Percentiles rank a stretch among this genome's conserved stretches.
These are phyloP conservation scores for Alternaria postmessia DNA, from an alignment of 2,329 filamentous ascomycete species.

Conservation along the genomic window DNA sequence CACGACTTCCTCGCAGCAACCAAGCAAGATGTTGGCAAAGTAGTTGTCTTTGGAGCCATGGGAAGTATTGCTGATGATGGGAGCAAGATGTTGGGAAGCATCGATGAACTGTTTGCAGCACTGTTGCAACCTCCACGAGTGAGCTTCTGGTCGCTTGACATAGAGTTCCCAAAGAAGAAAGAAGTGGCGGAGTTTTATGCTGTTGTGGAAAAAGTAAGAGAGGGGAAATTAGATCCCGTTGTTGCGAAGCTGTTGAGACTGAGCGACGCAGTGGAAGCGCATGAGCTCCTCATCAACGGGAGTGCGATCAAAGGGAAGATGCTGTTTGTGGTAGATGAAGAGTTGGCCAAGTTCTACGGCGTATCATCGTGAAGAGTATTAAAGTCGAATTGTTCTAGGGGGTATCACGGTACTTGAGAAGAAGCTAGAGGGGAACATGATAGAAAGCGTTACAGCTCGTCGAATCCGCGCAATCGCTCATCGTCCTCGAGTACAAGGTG, in stretches of 20 bases:
- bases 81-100: conserved; percentile 6
- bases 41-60: conserved; percentile 18
- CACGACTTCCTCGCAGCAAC: conserved; percentile 11
- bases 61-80: conserved; percentile 13
- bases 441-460: conserved; percentile 28
- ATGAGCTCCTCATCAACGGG: conserved; percentile 14
- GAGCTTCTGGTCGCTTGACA: conserved; percentile 12
- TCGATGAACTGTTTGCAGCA: conserved; percentile 1
- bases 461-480: conserved; percentile 31
- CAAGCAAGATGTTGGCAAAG: conserved; percentile 13
- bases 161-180: conserved; percentile 6
- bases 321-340: conserved; percentile 15
- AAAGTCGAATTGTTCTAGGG: conserved; percentile 6
- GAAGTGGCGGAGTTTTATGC: conserved; percentile 14
- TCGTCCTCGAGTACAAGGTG: conserved; percentile 20
- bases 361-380: neutral
- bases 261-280: conserved; percentile 13
- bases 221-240: conserved; percentile 12
- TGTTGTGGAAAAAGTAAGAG: conserved; percentile 13
- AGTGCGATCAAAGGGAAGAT: conserved; percentile 15
- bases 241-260: conserved; percentile 11
- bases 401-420: conserved; percentile 23
- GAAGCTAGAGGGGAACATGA: neutral
- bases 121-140: conserved; percentile 8
- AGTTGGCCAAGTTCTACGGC: conserved; percentile 7